Evolutionary conservation across 176 grass and related monocot genomes (phyloP), one percentile per base, ranked within the genome.

Genomic region (Oryza nivara): DNA sequence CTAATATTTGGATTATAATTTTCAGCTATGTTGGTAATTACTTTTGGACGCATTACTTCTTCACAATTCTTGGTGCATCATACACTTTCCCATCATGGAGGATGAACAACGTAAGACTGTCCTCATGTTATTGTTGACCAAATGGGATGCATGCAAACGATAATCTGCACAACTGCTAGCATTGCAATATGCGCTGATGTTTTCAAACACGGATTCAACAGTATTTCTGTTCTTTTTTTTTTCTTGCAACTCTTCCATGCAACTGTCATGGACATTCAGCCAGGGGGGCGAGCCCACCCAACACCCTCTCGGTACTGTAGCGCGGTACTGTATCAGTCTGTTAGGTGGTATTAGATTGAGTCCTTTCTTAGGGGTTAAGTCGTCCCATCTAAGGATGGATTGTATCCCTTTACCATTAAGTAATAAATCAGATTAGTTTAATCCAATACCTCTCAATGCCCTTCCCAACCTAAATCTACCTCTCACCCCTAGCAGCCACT

Each of bases 11-110:
- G 93, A 95, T 95, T 75, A 90, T 93, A 75, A 98, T 95, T 90
- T 98, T 98, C 75, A 98, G 96, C 86, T 98, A 98, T 90, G 96
- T 98, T 67, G 96, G 96, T 68, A 98, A 98, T 70, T 98, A 98
- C 87, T 98, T 98, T 81, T 98, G 96, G 96, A 98, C 96, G 45
- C 96, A 98, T 88, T 98, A 98, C 78, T 98, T 98, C 82, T 98
- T 98, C 89, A 92, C 91, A 36, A 93, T 98, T 84, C 93, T 98
- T 82, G 92, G 96, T 8, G 91, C 96, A 1, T 98, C 96, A 6
- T 98, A 98, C 80, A 98, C 96, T 82, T 98, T 98, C 73, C 96
- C 96, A 87, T 98, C 96, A 83, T 98, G 92, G 92, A 92, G 89
- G 44, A 98, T 98, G 96, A 95, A 98, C 84, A 98, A 95, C 85